Conservation (phyloP, 129 eudicot genomes). For the Flaveria trinervia region DNA sequence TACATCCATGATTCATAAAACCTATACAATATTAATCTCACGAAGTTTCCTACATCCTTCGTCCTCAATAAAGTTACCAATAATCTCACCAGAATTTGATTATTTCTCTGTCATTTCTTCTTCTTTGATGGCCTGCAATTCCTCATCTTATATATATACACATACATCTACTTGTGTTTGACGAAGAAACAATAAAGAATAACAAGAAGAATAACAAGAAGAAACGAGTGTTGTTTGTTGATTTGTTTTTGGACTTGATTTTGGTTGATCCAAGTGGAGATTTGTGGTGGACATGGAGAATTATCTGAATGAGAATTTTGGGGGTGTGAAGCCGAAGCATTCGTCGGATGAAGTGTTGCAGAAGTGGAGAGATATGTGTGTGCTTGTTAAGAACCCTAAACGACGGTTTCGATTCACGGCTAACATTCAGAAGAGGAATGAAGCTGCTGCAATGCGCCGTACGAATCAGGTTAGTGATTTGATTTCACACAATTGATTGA, state of each 20-base stretch:
- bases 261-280: neutral
- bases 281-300: conserved; percentile 50
- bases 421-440: conserved; percentile 74
- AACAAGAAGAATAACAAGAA: neutral
- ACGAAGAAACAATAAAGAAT: neutral
- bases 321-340: conserved; percentile 70
- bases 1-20: neutral
- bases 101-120: neutral
- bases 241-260: neutral
- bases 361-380: conserved; percentile 81
- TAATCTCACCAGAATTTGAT: neutral
- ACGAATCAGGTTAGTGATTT: conserved; percentile 59
- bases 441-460: conserved; percentile 95
- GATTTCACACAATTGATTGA: neutral
- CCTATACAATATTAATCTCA: neutral
- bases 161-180: neutral
- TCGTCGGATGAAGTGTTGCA: conserved; percentile 58
- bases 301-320: conserved; percentile 68
- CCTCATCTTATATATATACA: neutral
- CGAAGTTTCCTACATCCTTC: conserved; percentile 1
- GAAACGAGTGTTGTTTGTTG: neutral
- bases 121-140: neutral
- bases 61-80: neutral
- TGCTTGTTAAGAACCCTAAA: conserved; percentile 90
- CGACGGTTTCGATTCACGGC: conserved; percentile 92